phyloP scores from a whole-genome alignment of 1,284 basidiomycete species.

The Melanopsichium pennsylvanicum region DNA sequence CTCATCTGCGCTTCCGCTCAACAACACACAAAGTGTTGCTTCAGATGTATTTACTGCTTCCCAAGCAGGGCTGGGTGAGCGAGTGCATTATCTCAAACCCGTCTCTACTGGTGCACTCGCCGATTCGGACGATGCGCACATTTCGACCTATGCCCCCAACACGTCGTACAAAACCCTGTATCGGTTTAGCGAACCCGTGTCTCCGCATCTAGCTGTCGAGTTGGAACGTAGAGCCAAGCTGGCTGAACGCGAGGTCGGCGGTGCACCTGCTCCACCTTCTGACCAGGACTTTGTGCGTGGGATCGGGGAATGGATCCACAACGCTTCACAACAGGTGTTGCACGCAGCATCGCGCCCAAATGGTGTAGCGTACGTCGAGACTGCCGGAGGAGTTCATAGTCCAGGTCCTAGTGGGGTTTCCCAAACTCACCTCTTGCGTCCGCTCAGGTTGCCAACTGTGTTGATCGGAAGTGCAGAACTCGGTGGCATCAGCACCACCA shows the following conservation, averaged over 20 bases:
- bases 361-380: slow-evolving; percentile 82
- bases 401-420: slow-evolving; percentile 85
- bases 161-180: slow-evolving; percentile 77
- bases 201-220: slow-evolving; percentile 86
- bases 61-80: slow-evolving; percentile 26
- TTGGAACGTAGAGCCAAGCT: slow-evolving; percentile 69
- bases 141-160: slow-evolving; percentile 39
- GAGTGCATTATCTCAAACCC: slow-evolving; percentile 62
- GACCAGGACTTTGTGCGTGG: slow-evolving; percentile 76
- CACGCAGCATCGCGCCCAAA: too few species aligned
- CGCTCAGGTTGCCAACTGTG: slow-evolving; percentile 82
- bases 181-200: slow-evolving; percentile 86
- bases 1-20: slow-evolving; percentile 38
- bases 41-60: slow-evolving; percentile 28
- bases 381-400: slow-evolving; percentile 94
- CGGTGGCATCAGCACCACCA: slow-evolving; percentile 93
- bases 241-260: slow-evolving; percentile 16
- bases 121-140: slow-evolving; percentile 56
- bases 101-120: slow-evolving; percentile 56
- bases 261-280: slow-evolving; percentile 48
- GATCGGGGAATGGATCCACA: slow-evolving; percentile 73
- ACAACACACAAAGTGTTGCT: not conserved
- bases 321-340: slow-evolving; percentile 68
- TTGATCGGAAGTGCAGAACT: slow-evolving; percentile 87
- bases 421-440: slow-evolving; percentile 70